A percentile compares a stretch with the other conserved stretches of the same genome.
Evolutionary conservation across 176 grass and related monocot species (phyloP).

Genomic region (Oryza brachyantha): DNA sequence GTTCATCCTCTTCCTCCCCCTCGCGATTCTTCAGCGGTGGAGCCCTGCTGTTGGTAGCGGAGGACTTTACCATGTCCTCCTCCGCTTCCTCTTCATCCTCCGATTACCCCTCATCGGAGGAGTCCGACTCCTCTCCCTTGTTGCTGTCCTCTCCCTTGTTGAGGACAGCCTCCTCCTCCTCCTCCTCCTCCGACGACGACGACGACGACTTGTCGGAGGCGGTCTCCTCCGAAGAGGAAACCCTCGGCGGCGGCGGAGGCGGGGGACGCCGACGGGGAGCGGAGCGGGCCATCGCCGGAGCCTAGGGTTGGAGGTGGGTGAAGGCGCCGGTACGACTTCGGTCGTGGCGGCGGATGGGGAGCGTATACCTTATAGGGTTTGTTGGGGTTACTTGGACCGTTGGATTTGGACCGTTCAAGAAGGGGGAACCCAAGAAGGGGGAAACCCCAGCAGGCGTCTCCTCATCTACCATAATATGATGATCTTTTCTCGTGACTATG

Average conservation of each 20-base stretch:
- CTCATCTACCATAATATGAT: too few relatives aligned
- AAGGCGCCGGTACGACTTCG: too few relatives aligned
- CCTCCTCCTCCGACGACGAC: too few relatives aligned
- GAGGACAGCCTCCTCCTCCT: constrained; percentile 25
- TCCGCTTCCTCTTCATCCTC: neutral
- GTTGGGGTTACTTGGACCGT: neutral
- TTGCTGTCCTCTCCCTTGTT: too few relatives aligned
- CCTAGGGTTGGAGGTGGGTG: constrained; percentile 7
- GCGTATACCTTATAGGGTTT: neutral
- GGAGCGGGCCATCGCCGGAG: constrained; percentile 42
- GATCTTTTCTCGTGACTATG: too few relatives aligned
- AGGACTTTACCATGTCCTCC: neutral
- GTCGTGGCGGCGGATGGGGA: neutral
- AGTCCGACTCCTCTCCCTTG: neutral
- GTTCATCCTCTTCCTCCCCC: constrained; percentile 7
- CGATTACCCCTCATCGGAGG: neutral
- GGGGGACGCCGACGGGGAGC: neutral
- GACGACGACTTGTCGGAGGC: constrained; percentile 7
- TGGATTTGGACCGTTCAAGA: neutral
- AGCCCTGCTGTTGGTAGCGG: constrained; percentile 4
- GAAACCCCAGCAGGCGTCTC: too few relatives aligned
- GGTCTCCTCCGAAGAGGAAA: constrained; percentile 28
- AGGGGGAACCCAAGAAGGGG: too few relatives aligned
- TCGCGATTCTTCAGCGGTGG: neutral
- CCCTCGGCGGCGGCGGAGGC: too few relatives aligned